Percentiles rank a stretch among this genome's conserved stretches.
phyloP scores from a whole-genome alignment of 306 rosid species.

The Pueraria montana region DNA sequence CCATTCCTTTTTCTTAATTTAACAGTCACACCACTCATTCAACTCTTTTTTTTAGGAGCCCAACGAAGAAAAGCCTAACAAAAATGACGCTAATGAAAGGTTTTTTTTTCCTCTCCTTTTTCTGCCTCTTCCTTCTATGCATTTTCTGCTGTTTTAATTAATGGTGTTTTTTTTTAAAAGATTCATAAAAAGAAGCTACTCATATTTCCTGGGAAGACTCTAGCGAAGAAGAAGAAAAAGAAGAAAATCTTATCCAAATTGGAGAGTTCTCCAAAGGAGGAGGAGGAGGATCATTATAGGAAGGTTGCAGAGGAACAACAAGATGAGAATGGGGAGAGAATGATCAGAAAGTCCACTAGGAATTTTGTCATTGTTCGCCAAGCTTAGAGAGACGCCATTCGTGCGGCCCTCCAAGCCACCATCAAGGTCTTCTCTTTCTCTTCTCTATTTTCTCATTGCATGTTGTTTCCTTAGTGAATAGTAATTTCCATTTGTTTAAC shows the following conservation, averaged over 20 bases:
- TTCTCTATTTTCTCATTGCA: neutral
- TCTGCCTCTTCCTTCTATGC: neutral
- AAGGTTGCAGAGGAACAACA: slow-evolving; percentile 62
- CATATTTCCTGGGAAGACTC: slow-evolving; percentile 73
- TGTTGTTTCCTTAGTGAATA: neutral
- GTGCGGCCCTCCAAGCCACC: slow-evolving; percentile 90
- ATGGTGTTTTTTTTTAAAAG: slow-evolving; percentile 46
- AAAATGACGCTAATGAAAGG: slow-evolving; percentile 60
- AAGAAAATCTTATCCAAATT: slow-evolving; percentile 66
- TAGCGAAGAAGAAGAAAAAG: slow-evolving; percentile 72
- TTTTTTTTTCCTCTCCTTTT: no score
- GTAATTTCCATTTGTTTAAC: neutral
- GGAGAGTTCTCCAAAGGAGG: no score
- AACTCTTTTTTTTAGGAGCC: slow-evolving; percentile 71
- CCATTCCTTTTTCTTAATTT: neutral
- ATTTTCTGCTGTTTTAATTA: neutral
- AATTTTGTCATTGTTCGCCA: slow-evolving; percentile 91
- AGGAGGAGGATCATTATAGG: slow-evolving; percentile 45
- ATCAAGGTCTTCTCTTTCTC: slow-evolving; percentile 62
- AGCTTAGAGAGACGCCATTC: slow-evolving; percentile 98
- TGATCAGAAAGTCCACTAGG: slow-evolving; percentile 83
- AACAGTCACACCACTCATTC: neutral
- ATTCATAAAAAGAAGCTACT: slow-evolving; percentile 67
- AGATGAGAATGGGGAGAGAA: slow-evolving; percentile 82
- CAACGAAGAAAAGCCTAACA: slow-evolving; percentile 74